phyloP scores from a whole-genome alignment of 805 yeast genomes.

The Kuraishia borneana region DNA sequence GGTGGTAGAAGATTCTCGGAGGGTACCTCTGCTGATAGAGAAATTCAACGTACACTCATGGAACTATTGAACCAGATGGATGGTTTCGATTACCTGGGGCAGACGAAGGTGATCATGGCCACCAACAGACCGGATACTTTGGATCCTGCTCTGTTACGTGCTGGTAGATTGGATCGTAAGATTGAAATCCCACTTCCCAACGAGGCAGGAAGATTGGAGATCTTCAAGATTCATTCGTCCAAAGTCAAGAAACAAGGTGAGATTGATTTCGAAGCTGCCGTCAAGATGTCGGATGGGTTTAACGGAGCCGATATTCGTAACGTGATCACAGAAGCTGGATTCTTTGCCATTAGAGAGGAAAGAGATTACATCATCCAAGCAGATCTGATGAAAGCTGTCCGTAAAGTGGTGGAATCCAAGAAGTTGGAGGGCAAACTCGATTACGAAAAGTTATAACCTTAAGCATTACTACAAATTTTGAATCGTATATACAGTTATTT shows the following conservation, averaged over 20 bases:
- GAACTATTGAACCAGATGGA: slow-evolving; percentile 97
- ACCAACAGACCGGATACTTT: slow-evolving; percentile 98
- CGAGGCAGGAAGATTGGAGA: slow-evolving; percentile 89
- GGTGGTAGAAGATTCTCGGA: slow-evolving; percentile 97
- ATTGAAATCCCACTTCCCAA: slow-evolving; percentile 93
- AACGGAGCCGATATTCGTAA: slow-evolving; percentile 98
- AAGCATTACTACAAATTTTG: background rate
- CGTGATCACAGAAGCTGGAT: slow-evolving; percentile 97
- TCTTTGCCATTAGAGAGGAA: slow-evolving; percentile 95
- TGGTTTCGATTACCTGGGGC: slow-evolving; percentile 94
- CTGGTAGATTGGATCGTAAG: slow-evolving; percentile 95
- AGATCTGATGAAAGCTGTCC: slow-evolving; percentile 94
- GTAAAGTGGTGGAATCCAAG: slow-evolving; percentile 95
- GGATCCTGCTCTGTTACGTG: slow-evolving; percentile 94
- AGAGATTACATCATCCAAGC: slow-evolving; percentile 89
- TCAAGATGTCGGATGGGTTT: slow-evolving; percentile 97
- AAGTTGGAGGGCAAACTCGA: slow-evolving; percentile 94
- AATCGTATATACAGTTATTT: background rate
- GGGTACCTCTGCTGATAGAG: slow-evolving; percentile 98
- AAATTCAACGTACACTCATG: slow-evolving; percentile 96
- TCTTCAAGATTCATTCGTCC: slow-evolving; percentile 85
- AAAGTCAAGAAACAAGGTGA: slow-evolving; percentile 87
- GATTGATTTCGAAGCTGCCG: slow-evolving; percentile 93
- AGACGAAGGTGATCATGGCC: slow-evolving; percentile 96
- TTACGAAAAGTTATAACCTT: slow-evolving; percentile 71